Evolutionary conservation across 1,284 basidiomycete species (phyloP), one percentile per base, ranked within the genome.

Genomic region (Sanghuangporus baumii): DNA sequence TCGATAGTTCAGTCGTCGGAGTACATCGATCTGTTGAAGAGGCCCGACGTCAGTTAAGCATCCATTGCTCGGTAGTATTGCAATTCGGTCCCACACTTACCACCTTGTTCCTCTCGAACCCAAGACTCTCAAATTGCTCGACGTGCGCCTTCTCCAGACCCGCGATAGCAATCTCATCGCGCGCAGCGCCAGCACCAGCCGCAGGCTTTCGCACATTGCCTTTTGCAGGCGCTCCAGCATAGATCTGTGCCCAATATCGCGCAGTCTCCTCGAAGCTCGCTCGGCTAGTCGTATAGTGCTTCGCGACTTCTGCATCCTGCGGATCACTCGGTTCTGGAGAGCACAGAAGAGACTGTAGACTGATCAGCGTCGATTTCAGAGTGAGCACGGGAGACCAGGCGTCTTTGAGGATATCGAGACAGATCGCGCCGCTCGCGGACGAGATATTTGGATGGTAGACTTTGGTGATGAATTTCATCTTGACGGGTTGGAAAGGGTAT

Each of bases 361-460:
- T 97, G 74, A 99, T 96, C 70, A 99, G 81, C 0, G 96, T 98
- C 34, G 94, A 96, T 73, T 98, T 98, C 72, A 99, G 88, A 0
- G 97, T 99, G 66, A 96, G 84, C 47, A 97, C 93, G 57, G 91
- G 91, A 12, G 89, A 91, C 94, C 94, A 96, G 34, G 93, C 93
- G 73, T 97, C 94, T 74, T 92, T 91, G 68, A 93, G 79, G 69
- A 93, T 93, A 71, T 90, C 87, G 64, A 95, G 87, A 73, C 93
- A 94, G 75, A 95, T 95, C 61, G 92, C 93, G 59, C 93, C 96
- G 12, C 92, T 95, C 48, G 91, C 92, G 31, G 94, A 97, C 26
- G 94, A 97, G 60, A 99, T 83, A 73, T 98, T 99, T 1, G 97
- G 96, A 76, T 98, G 96, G 74, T 98, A 99, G 51, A 98, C 93